Conservation (phyloP, 805 yeast species). For the Barnettozyma vustinii region DNA sequence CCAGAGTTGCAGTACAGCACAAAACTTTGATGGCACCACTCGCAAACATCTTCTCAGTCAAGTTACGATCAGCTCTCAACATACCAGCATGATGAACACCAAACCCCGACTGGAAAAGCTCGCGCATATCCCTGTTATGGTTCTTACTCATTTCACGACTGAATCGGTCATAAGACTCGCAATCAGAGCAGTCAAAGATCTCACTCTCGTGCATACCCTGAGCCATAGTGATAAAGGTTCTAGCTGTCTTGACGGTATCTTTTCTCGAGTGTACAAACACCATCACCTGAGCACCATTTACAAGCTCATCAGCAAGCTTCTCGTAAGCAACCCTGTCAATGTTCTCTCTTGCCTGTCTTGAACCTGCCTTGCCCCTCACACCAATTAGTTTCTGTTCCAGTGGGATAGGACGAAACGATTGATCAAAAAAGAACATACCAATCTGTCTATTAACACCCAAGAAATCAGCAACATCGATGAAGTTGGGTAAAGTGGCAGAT, state of each 20-base stretch:
- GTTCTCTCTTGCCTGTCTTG: constrained; percentile 60
- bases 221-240: constrained; percentile 65
- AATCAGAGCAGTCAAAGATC: constrained; percentile 51
- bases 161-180: constrained; percentile 38
- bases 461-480: constrained; percentile 90
- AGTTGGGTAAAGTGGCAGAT: constrained; percentile 92
- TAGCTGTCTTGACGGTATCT: constrained; percentile 83
- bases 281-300: constrained; percentile 85
- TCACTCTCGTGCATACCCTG: constrained; percentile 50
- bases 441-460: constrained; percentile 82
- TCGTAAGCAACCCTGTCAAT: constrained; percentile 74
- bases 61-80: constrained; percentile 83
- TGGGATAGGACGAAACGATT: constrained; percentile 90
- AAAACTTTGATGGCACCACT: constrained; percentile 83
- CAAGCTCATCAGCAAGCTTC: constrained; percentile 61
- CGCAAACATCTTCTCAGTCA: constrained; percentile 83
- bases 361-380: constrained; percentile 80
- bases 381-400: constrained; percentile 84
- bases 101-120: constrained; percentile 74
- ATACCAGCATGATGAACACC: constrained; percentile 98
- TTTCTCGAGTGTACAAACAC: constrained; percentile 93
- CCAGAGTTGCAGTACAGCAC: constrained; percentile 95
- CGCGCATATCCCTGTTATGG: constrained; percentile 73
- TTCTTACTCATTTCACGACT: constrained; percentile 64
- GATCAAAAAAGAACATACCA: constrained; percentile 94